Evolutionary conservation across 345 rosid genomes (phyloP).

Genomic region (Citrus sp.): DNA sequence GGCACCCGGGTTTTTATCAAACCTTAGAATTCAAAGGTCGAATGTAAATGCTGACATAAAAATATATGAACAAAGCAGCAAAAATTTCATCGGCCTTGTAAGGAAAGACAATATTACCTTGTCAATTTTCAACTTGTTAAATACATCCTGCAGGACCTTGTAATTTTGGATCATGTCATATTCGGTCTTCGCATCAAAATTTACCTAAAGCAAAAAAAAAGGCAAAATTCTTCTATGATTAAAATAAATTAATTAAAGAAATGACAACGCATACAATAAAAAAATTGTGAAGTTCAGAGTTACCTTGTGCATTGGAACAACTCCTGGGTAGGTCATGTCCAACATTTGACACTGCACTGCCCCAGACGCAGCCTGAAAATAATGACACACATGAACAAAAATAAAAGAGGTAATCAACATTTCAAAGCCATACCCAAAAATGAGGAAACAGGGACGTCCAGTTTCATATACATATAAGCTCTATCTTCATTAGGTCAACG

Average conservation of each 20-base stretch:
- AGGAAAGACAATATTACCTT: slow-evolving; percentile 44
- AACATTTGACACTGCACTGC: slow-evolving; percentile 98
- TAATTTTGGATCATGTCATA: slow-evolving; percentile 97
- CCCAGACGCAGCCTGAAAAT: slow-evolving; percentile 86
- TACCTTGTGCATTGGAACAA: slow-evolving; percentile 98
- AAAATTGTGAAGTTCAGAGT: background rate
- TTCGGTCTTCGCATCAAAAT: slow-evolving; percentile 93
- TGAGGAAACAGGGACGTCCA: background rate
- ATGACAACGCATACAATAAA: too few species aligned
- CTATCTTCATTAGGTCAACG: background rate
- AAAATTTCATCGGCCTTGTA: background rate
- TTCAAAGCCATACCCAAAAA: background rate
- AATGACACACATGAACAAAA: slow-evolving; percentile 10
- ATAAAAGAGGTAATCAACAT: background rate
- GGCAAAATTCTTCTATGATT: background rate
- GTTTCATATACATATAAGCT: background rate
- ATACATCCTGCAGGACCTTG: slow-evolving; percentile 92
- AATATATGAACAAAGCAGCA: background rate
- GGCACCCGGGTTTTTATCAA: background rate
- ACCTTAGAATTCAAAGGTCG: background rate
- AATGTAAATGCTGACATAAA: background rate
- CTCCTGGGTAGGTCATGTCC: slow-evolving; percentile 95
- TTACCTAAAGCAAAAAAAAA: slow-evolving; percentile 48
- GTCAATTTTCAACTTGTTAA: slow-evolving; percentile 88
- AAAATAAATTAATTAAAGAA: background rate